Evolutionary conservation across 2,329 filamentous ascomycete species (phyloP), one percentile per base, ranked within the genome.

Genomic region (Niveomyces coronatus): DNA sequence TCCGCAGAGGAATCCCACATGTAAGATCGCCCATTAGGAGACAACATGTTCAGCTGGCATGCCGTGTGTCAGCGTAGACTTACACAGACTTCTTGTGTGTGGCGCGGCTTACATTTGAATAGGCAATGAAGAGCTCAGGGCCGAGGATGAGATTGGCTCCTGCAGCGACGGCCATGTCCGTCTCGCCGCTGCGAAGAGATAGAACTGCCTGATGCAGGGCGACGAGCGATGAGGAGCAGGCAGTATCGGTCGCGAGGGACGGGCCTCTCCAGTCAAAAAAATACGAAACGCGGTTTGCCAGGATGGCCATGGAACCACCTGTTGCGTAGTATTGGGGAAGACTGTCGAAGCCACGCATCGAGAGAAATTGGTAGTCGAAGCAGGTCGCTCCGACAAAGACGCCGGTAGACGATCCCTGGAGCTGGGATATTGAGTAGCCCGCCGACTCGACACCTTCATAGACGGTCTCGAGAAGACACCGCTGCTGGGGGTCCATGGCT

Each of bases 1-100:
- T 71, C 53, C 0, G 66, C 71, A 1, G 47, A 47, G 1, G 47
- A 52, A 43, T 67, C 63, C 53, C 58, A 68, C 53, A 61, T 63
- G 4, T 49, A 49, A 31, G 48, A 58, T 8, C 49, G 44, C 6
- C 57, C 54, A 0, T 45, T 54, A 24, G 23, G 23, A 24, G 23
- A 24, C 3, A 67, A 46, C 60, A 65, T 64, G 45, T 67, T 64
- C 27, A 69, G 50, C 41, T 68, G 62, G 13, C 26, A 26, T 26
- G 14, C 6, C 34, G 40, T 13, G 39, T 36, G 20, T 35, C 37
- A 30, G 28, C n/a, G 9, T 13, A 7, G 15, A 30, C 28, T 8
- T 7, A 7, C 15, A 7, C 28, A 30, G n/a, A 14, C 23, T 24
- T 7, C 23, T 24, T 8, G 13, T 24, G 8, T 24, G 8, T 24